phyloP scores from a whole-genome alignment of 208 protist genomes.

The Blechomonas ayalai region DNA sequence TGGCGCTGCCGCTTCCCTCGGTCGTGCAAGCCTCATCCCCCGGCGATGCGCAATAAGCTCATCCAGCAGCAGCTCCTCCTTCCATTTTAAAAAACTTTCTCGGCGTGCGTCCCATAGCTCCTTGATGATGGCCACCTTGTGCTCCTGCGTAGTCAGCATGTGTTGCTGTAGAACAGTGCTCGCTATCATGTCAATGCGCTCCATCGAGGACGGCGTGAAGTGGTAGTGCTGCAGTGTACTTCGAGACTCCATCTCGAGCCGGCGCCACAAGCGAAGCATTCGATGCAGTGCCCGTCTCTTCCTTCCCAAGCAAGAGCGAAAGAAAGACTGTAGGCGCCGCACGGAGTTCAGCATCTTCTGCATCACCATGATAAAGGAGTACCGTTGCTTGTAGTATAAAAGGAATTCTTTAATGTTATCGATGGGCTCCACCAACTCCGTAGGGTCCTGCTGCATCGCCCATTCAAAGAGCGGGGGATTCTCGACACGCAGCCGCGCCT shows the following conservation, averaged over 20 bases:
- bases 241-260: constrained; percentile 55
- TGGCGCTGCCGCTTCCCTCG: neutral
- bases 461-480: constrained; percentile 38
- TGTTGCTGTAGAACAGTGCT: constrained; percentile 71
- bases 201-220: constrained; percentile 24
- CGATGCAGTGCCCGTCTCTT: constrained; percentile 48
- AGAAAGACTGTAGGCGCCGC: constrained; percentile 54
- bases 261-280: constrained; percentile 57
- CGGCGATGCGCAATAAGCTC: constrained; percentile 2
- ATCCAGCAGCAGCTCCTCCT: constrained; percentile 26
- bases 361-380: constrained; percentile 10
- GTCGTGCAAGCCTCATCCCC: constrained; percentile 1
- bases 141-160: constrained; percentile 63
- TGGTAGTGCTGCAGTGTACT: constrained; percentile 54
- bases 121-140: constrained; percentile 56
- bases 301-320: constrained; percentile 39
- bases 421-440: constrained; percentile 5
- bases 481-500: constrained; percentile 10
- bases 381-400: constrained; percentile 18
- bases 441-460: constrained; percentile 20
- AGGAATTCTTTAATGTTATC: constrained; percentile 14
- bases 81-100: constrained; percentile 26
- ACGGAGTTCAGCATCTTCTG: constrained; percentile 21
- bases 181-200: constrained; percentile 57
- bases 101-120: constrained; percentile 45